Conservation (phyloP, 2,329 filamentous ascomycete genomes). For the Colletotrichum sp. region DNA sequence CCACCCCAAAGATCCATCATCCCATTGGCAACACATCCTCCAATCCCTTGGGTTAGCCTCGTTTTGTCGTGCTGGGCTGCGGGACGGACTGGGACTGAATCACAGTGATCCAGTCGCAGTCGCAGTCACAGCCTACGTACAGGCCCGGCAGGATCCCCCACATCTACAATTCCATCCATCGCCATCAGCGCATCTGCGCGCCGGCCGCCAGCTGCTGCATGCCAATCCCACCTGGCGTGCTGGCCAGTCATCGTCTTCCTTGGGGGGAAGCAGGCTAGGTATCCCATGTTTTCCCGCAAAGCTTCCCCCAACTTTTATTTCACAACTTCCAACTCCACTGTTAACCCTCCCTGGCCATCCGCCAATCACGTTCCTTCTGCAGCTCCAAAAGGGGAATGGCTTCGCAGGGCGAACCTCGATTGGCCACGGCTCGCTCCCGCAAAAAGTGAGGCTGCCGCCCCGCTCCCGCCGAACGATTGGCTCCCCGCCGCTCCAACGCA, state of each 20-base stretch:
- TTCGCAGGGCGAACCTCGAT: conserved; percentile 1
- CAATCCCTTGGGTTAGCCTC: neutral
- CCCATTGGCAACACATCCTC: neutral
- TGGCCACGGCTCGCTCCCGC: conserved; percentile 10
- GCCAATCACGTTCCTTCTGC: neutral
- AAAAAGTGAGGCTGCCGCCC: conserved; percentile 22
- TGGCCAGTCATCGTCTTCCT: neutral
- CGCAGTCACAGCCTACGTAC: neutral
- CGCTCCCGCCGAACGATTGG: conserved; percentile 1
- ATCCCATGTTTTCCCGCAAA: neutral
- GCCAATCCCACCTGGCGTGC: neutral
- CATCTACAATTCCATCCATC: neutral
- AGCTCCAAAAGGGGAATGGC: neutral
- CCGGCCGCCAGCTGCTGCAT: neutral
- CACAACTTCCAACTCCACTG: neutral
- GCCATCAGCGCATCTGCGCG: neutral
- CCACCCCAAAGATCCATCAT: neutral
- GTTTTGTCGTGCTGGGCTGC: neutral
- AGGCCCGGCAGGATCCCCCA: neutral
- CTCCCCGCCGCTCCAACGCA: neutral
- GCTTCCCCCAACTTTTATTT: neutral
- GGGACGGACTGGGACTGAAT: neutral
- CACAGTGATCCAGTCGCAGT: neutral
- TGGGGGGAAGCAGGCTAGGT: neutral
- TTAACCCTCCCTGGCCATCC: neutral